phyloP scores from a whole-genome alignment of 2,329 filamentous ascomycete species.

The Proliferodiscus dingleyae region DNA sequence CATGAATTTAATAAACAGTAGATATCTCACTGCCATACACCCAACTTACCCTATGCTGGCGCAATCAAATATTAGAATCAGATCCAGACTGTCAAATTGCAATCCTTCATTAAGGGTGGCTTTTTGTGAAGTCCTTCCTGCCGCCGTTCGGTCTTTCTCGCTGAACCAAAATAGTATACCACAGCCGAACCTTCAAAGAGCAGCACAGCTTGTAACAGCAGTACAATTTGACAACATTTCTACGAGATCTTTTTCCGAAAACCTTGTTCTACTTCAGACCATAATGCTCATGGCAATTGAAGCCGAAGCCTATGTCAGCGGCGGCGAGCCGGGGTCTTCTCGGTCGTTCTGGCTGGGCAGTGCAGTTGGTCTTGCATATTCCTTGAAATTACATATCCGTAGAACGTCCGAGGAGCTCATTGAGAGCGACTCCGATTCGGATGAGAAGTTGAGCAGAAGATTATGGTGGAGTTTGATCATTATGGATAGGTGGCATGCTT shows the following conservation, averaged over 20 bases:
- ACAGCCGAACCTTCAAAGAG: conserved; percentile 36
- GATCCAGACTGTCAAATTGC: conserved; percentile 51
- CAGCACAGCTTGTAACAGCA: conserved; percentile 38
- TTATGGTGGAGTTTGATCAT: conserved; percentile 70
- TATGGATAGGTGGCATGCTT: conserved; percentile 69
- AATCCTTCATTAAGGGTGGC: conserved; percentile 55
- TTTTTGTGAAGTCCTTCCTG: conserved; percentile 58
- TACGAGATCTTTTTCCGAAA: conserved; percentile 36
- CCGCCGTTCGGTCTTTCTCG: conserved; percentile 51
- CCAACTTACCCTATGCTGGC: conserved; percentile 63
- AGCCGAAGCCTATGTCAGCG: conserved; percentile 50
- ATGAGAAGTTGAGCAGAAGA: conserved; percentile 57
- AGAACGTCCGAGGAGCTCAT: conserved; percentile 36
- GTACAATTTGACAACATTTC: conserved; percentile 41
- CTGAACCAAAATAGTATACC: conserved; percentile 26
- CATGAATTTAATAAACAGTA: conserved; percentile 31
- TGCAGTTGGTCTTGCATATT: conserved; percentile 61
- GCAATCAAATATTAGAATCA: conserved; percentile 49
- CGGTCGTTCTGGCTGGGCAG: conserved; percentile 54
- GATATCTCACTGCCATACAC: conserved; percentile 62
- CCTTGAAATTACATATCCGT: conserved; percentile 54
- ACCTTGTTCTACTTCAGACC: conserved; percentile 58
- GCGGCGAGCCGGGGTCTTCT: conserved; percentile 39
- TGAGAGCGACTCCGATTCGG: conserved; percentile 51
- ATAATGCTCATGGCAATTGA: conserved; percentile 63